Conservation (phyloP, 768 basidiomycete genomes). For the Myochromella boudieri region DNA sequence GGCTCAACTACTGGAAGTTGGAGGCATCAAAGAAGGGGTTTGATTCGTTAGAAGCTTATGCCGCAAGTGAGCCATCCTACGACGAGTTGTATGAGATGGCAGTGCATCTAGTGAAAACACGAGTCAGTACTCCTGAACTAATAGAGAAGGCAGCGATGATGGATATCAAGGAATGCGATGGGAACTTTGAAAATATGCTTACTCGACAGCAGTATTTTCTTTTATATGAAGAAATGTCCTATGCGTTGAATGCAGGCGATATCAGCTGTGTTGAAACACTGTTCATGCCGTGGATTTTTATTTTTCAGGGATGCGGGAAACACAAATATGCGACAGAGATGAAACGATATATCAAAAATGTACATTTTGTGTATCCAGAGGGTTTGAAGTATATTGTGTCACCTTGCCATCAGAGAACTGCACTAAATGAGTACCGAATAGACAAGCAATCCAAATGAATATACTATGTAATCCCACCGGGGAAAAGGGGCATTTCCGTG, state of each 20-base stretch:
- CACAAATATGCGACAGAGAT: conserved; percentile 32
- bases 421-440: no score
- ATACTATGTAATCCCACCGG: conserved; percentile 38
- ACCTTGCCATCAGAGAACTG: no score
- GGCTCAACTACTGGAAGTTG: conserved; percentile 30
- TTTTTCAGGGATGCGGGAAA: conserved; percentile 30
- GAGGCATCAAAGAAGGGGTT: no score
- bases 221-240: conserved; percentile 34
- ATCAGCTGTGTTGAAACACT: conserved; percentile 26
- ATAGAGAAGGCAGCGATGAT: no score
- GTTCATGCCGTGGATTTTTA: conserved; percentile 23
- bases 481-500: conserved; percentile 24
- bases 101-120: no score
- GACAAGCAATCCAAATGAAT: conserved; percentile 26
- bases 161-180: conserved; percentile 18
- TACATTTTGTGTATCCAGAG: conserved; percentile 17
- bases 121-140: no score
- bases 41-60: no score
- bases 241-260: conserved; percentile 31
- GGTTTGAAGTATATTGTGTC: conserved; percentile 11
- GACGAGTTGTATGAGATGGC: no score
- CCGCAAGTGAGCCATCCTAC: no score
- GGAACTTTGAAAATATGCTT: conserved; percentile 28
- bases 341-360: conserved; percentile 22
- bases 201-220: conserved; percentile 28